Evolutionary conservation across 345 rosid genomes (phyloP).

Genomic region (Acer negundo): DNA sequence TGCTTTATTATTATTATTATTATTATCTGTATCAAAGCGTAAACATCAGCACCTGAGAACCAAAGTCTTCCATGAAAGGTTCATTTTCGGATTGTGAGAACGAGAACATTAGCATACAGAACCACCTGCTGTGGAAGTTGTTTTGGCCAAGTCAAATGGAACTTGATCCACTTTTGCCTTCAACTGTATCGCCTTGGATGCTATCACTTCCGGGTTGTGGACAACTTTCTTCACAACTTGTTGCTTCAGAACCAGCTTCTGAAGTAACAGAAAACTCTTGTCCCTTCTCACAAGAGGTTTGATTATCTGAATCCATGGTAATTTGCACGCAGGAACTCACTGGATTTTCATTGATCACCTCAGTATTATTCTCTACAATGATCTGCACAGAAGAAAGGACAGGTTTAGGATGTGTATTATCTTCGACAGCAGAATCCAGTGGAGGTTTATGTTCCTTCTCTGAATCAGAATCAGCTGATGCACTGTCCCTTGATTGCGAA

Average conservation of each 20-base stretch:
- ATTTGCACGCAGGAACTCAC: constrained; percentile 11
- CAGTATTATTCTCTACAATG: constrained; percentile 8
- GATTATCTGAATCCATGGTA: constrained; percentile 8
- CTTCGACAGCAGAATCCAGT: constrained; percentile 26
- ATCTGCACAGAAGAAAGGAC: constrained; percentile 10
- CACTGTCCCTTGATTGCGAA: constrained; percentile 21
- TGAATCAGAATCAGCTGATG: constrained; percentile 19
- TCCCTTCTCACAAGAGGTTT: constrained; percentile 12
- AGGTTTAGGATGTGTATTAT: constrained; percentile 22
- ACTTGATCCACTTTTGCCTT: constrained; percentile 10
- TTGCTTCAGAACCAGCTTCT: constrained; percentile 14
- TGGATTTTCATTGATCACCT: background rate
- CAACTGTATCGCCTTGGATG: background rate
- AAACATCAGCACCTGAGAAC: background rate
- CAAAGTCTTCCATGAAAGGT: background rate
- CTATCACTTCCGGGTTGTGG: background rate
- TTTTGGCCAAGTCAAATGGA: background rate
- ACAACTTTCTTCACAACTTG: constrained; percentile 10
- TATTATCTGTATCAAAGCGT: background rate
- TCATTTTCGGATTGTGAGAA: constrained; percentile 7
- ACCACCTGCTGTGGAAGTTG: background rate
- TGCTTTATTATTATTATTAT: background rate
- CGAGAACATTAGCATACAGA: background rate
- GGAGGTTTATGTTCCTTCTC: constrained; percentile 17
- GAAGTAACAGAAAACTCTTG: background rate